Evolutionary conservation across 108 stramenopile genomes (phyloP).

Genomic region (Conticribra guillardii): DNA sequence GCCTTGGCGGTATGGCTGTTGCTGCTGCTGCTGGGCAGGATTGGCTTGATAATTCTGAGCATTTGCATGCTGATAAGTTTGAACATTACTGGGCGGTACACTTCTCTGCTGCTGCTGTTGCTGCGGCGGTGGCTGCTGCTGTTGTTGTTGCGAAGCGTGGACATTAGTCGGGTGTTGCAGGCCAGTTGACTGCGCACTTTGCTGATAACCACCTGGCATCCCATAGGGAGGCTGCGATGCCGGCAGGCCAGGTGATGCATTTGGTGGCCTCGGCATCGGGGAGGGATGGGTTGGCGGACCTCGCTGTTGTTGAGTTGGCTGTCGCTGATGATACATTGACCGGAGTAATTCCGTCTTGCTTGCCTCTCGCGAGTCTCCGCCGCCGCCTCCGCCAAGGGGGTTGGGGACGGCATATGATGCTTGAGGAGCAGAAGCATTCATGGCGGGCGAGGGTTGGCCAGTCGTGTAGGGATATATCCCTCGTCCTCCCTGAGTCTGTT

Average conservation of each 20-base stretch:
- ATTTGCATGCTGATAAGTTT: constrained; percentile 8
- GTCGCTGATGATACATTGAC: constrained; percentile 48
- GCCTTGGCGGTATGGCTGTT: not conserved
- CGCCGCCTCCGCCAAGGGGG: constrained; percentile 28
- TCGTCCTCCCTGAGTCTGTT: not conserved
- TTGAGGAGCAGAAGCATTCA: constrained; percentile 15
- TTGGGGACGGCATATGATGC: constrained; percentile 23
- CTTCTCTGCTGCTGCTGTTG: constrained; percentile 14
- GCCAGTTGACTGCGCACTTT: not conserved
- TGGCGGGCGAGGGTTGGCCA: constrained; percentile 16
- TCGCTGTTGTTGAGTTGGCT: constrained; percentile 21
- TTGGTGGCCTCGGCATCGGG: not conserved
- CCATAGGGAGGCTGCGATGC: constrained; percentile 1
- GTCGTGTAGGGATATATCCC: constrained; percentile 18
- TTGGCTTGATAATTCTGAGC: constrained; percentile 1
- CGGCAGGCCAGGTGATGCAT: not conserved
- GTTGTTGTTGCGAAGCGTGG: constrained; percentile 9
- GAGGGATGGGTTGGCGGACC: not conserved
- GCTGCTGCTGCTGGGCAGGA: constrained; percentile 24
- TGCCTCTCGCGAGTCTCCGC: not conserved
- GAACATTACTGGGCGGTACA: not conserved
- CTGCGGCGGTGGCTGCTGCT: constrained; percentile 9
- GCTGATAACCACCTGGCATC: not conserved
- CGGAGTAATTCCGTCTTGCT: constrained; percentile 41
- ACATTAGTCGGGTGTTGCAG: not conserved